phyloP scores from a whole-genome alignment of 345 rosid genomes.

The Balakata baccata region DNA sequence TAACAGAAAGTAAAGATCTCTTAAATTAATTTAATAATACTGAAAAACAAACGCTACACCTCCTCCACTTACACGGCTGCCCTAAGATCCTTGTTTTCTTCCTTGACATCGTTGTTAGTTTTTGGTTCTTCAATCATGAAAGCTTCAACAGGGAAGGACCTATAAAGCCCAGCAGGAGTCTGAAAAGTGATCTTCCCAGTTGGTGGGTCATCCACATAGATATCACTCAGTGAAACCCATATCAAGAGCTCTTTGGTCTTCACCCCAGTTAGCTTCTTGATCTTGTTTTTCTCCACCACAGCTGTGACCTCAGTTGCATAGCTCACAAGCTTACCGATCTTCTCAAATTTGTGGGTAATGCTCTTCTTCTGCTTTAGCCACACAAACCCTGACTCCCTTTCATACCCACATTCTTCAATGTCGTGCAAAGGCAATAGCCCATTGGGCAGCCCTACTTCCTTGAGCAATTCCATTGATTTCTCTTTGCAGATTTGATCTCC shows the following conservation, averaged over 20 bases:
- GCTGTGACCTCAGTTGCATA: conserved; percentile 87
- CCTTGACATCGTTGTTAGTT: conserved; percentile 31
- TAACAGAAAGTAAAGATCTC: neutral
- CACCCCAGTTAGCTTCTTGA: conserved; percentile 96
- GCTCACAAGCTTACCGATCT: conserved; percentile 53
- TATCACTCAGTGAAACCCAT: conserved; percentile 66
- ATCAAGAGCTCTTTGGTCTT: conserved; percentile 82
- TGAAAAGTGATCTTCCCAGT: conserved; percentile 66
- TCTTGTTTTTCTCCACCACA: conserved; percentile 45
- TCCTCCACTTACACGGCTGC: conserved; percentile 21
- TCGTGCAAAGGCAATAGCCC: conserved; percentile 78
- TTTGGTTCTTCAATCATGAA: conserved; percentile 47
- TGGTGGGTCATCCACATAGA: conserved; percentile 49
- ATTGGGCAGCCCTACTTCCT: conserved; percentile 61
- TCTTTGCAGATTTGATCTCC: conserved; percentile 71
- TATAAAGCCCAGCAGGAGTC: conserved; percentile 65
- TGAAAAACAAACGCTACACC: neutral
- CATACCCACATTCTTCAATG: conserved; percentile 71
- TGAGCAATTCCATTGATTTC: conserved; percentile 55
- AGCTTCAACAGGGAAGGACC: conserved; percentile 68
- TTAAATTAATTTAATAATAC: neutral
- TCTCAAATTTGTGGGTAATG: conserved; percentile 69
- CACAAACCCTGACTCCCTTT: conserved; percentile 77
- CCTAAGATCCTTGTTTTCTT: conserved; percentile 6
- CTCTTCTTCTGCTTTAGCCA: conserved; percentile 88